Conservation (phyloP, 2,329 filamentous ascomycete genomes). For the Ophiostoma sp. region DNA sequence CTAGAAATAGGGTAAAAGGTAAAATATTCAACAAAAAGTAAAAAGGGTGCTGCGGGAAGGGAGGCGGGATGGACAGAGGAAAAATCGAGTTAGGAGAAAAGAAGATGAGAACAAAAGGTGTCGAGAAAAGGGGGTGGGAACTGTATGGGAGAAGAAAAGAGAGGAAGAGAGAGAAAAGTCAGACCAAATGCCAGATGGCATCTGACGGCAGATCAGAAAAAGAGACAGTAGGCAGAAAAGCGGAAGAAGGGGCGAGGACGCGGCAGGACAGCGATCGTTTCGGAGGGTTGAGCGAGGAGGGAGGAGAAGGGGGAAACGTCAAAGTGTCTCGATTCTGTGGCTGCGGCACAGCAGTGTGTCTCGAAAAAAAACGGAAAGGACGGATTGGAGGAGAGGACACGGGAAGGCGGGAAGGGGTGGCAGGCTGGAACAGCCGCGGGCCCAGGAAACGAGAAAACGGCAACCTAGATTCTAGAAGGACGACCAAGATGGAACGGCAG, state of each 20-base stretch:
- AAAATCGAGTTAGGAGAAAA: slow-evolving; percentile 15
- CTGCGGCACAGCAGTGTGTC: slow-evolving; percentile 20
- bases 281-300: background rate
- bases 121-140: slow-evolving; percentile 6
- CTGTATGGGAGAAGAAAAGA: slow-evolving; percentile 11
- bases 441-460: background rate
- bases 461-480: slow-evolving; percentile 12
- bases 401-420: background rate
- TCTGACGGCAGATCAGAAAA: background rate
- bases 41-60: slow-evolving; percentile 3
- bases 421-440: slow-evolving; percentile 11
- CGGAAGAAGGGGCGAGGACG: background rate
- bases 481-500: background rate
- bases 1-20: background rate
- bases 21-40: slow-evolving; percentile 11
- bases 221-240: background rate
- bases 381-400: background rate
- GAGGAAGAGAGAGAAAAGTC: background rate
- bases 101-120: slow-evolving; percentile 10
- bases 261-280: slow-evolving; percentile 4
- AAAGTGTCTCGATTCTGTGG: slow-evolving; percentile 4
- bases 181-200: slow-evolving; percentile 3
- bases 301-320: background rate
- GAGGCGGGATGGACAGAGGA: background rate
- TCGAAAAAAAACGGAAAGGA: background rate